Evolutionary conservation across 345 rosid genomes (phyloP).

Genomic region (Angophora floribunda): DNA sequence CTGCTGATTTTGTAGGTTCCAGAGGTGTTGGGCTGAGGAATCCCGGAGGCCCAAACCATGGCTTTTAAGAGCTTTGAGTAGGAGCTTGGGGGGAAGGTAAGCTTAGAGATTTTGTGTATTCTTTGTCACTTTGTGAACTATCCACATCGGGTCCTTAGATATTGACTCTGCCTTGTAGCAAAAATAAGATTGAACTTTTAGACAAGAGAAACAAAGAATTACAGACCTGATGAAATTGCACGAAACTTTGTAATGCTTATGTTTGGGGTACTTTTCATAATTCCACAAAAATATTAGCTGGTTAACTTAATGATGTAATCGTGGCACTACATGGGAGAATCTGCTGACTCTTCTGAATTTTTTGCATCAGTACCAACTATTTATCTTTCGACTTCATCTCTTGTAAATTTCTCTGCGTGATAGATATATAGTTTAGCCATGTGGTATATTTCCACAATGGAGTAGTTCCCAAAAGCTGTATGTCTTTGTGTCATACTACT

Average conservation of each 20-base stretch:
- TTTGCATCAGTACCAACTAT: not conserved
- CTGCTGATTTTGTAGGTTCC: conserved; percentile 45
- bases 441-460: not conserved
- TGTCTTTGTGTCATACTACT: not conserved
- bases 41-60: conserved; percentile 69
- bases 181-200: not conserved
- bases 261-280: not conserved
- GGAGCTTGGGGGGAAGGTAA: conserved; percentile 94
- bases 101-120: not conserved
- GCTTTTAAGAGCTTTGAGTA: conserved; percentile 77
- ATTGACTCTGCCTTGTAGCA: not conserved
- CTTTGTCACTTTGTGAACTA: not conserved
- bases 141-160: not conserved
- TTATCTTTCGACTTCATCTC: not conserved
- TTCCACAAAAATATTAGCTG: not conserved
- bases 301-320: not conserved
- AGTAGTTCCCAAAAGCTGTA: not conserved
- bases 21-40: conserved; percentile 83
- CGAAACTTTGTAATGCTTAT: not conserved
- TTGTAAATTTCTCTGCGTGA: not conserved
- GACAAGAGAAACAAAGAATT: not conserved
- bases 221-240: not conserved
- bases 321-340: not conserved
- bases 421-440: not conserved
- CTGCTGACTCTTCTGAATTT: not conserved